A percentile compares a stretch with the other conserved stretches of the same genome.
phyloP scores from a whole-genome alignment of 2,329 filamentous ascomycete species.

The Boeremia exigua region DNA sequence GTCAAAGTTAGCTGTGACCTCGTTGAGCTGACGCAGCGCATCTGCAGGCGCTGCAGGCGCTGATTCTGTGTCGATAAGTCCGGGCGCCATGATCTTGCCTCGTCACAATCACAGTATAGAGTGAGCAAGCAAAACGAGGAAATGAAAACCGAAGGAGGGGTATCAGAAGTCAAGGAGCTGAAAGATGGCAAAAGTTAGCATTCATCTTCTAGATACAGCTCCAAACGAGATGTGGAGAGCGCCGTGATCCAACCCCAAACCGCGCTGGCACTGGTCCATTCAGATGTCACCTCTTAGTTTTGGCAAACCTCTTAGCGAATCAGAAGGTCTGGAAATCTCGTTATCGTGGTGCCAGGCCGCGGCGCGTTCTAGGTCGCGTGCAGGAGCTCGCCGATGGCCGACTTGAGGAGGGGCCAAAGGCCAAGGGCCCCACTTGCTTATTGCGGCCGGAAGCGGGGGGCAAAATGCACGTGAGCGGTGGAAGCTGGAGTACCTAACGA shows the following conservation, averaged over 20 bases:
- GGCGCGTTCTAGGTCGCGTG: constrained; percentile 19
- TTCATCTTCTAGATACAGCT: constrained; percentile 14
- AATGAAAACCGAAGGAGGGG: background rate
- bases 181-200: constrained; percentile 7
- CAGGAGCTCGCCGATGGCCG: constrained; percentile 40
- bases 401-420: constrained; percentile 9
- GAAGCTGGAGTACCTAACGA: background rate
- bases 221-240: constrained; percentile 13
- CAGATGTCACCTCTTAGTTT: constrained; percentile 6
- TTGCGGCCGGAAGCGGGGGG: constrained; percentile 1
- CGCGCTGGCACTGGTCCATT: constrained; percentile 10
- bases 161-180: background rate
- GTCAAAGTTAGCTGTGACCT: constrained; percentile 78
- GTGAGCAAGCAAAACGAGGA: background rate
- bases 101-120: background rate
- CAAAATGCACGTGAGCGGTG: constrained; percentile 7
- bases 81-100: constrained; percentile 61
- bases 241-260: constrained; percentile 10
- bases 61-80: constrained; percentile 53
- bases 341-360: constrained; percentile 11
- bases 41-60: constrained; percentile 54
- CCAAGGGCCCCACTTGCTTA: constrained; percentile 7
- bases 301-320: constrained; percentile 22
- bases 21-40: constrained; percentile 57
- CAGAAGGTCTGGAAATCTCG: constrained; percentile 19